Evolutionary conservation across 345 rosid genomes (phyloP).

Genomic region (Brassica rapa): DNA sequence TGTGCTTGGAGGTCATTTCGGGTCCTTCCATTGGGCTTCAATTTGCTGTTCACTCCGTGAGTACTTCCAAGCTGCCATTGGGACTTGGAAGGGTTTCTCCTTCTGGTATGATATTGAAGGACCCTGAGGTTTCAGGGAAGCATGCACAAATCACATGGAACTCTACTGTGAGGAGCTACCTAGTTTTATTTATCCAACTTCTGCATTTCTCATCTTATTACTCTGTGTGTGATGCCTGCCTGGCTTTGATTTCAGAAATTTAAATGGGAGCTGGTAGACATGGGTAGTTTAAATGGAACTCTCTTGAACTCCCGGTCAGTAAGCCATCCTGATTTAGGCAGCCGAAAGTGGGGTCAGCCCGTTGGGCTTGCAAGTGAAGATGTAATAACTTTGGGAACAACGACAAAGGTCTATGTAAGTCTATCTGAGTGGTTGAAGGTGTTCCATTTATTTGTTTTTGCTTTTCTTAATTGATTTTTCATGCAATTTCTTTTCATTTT

Average conservation of each 20-base stretch:
- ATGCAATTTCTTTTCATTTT: constrained; percentile 29
- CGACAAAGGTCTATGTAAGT: constrained; percentile 75
- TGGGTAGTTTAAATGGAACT: constrained; percentile 99
- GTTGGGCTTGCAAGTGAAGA: constrained; percentile 79
- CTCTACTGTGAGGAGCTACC: constrained; percentile 54
- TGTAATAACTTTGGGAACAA: constrained; percentile 83
- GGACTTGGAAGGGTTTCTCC: constrained; percentile 80
- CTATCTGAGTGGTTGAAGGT: constrained; percentile 21
- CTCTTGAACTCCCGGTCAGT: constrained; percentile 70
- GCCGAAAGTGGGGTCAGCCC: constrained; percentile 80
- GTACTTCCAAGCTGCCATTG: constrained; percentile 71
- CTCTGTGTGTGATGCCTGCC: constrained; percentile 17
- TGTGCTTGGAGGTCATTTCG: constrained; percentile 79
- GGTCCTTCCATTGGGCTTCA: constrained; percentile 80
- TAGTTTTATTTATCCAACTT: constrained; percentile 23
- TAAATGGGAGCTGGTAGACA: constrained; percentile 95
- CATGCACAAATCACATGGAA: constrained; percentile 97
- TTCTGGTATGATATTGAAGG: constrained; percentile 69
- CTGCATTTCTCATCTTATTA: constrained; percentile 22
- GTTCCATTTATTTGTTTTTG: neutral
- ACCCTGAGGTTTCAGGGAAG: constrained; percentile 94
- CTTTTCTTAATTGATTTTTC: constrained; percentile 10
- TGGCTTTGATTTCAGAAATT: constrained; percentile 62
- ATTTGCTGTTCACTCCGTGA: constrained; percentile 58
- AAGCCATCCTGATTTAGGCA: constrained; percentile 64